These are phyloP conservation scores for Litchi chinensis DNA, from an alignment of 345 rosid genomes.

Conservation along the genomic window DNA sequence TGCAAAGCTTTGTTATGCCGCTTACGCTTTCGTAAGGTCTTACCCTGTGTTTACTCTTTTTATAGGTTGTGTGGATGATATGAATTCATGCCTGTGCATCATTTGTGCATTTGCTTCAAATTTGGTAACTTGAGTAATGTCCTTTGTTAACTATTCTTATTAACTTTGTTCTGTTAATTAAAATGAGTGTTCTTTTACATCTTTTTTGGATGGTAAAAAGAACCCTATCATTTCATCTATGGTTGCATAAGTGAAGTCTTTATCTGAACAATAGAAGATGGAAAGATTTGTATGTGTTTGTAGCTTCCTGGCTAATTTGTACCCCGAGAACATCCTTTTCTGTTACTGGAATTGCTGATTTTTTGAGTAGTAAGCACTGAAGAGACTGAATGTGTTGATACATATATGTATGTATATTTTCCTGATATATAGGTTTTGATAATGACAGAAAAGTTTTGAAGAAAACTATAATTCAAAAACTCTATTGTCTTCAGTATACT, in stretches of 20 bases:
- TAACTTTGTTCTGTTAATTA: too few relatives aligned
- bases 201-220: neutral
- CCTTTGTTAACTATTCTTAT: neutral
- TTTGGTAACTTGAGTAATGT: neutral
- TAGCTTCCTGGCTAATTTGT: neutral
- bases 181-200: neutral
- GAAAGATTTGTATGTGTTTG: neutral
- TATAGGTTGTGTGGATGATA: slow-evolving; percentile 14
- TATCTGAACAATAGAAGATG: neutral
- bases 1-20: slow-evolving; percentile 93
- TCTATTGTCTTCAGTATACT: neutral
- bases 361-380: neutral
- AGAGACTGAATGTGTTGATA: neutral
- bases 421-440: neutral
- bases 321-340: neutral
- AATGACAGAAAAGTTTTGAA: neutral
- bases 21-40: slow-evolving; percentile 99
- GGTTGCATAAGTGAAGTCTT: neutral
- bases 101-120: slow-evolving; percentile 14
- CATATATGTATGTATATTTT: neutral
- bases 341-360: neutral
- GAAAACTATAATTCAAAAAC: neutral
- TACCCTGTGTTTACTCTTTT: slow-evolving; percentile 52
- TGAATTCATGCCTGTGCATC: neutral
- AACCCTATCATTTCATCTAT: neutral